phyloP scores from a whole-genome alignment of 768 basidiomycete genomes.

The Collybia mongolica region DNA sequence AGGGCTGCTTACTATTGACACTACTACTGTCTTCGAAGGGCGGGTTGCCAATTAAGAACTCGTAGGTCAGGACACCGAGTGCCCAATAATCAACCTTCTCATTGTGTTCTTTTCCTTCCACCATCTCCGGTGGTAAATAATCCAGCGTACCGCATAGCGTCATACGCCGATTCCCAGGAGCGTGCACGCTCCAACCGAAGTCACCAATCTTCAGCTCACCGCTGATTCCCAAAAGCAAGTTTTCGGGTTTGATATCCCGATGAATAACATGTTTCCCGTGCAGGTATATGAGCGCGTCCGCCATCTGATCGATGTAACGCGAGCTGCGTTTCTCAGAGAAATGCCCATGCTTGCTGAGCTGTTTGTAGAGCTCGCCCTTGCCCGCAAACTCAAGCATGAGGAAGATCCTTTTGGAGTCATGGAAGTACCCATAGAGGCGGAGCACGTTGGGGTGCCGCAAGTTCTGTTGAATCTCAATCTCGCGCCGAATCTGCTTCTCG shows the following conservation, averaged over 20 bases:
- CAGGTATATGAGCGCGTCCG: slow-evolving; percentile 89
- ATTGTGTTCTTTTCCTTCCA: slow-evolving; percentile 85
- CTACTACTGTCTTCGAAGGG: slow-evolving; percentile 85
- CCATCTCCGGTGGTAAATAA: slow-evolving; percentile 98
- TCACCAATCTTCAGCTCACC: slow-evolving; percentile 98
- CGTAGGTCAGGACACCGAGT: slow-evolving; percentile 93
- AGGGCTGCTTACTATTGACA: slow-evolving; percentile 56
- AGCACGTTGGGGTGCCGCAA: slow-evolving; percentile 93
- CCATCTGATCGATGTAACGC: slow-evolving; percentile 97
- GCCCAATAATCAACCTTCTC: slow-evolving; percentile 97
- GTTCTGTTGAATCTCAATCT: slow-evolving; percentile 98
- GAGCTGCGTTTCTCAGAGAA: slow-evolving; percentile 89
- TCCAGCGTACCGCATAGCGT: slow-evolving; percentile 96
- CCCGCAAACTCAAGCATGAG: slow-evolving; percentile 98
- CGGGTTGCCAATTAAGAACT: slow-evolving; percentile 82
- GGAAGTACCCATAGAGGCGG: slow-evolving; percentile 95
- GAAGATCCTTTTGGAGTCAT: slow-evolving; percentile 97
- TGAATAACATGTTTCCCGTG: slow-evolving; percentile 98
- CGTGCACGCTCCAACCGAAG: slow-evolving; percentile 98
- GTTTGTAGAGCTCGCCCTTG: slow-evolving; percentile 96
- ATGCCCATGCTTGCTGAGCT: slow-evolving; percentile 79
- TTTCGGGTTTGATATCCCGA: slow-evolving; percentile 99
- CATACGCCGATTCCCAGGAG: slow-evolving; percentile 83
- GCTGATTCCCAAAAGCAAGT: slow-evolving; percentile 89
- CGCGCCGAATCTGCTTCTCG: slow-evolving; percentile 95